A percentile compares a stretch with the other conserved stretches of the same genome.
Conservation (phyloP, 768 basidiomycete genomes). For the Trametes villosa region DNA sequence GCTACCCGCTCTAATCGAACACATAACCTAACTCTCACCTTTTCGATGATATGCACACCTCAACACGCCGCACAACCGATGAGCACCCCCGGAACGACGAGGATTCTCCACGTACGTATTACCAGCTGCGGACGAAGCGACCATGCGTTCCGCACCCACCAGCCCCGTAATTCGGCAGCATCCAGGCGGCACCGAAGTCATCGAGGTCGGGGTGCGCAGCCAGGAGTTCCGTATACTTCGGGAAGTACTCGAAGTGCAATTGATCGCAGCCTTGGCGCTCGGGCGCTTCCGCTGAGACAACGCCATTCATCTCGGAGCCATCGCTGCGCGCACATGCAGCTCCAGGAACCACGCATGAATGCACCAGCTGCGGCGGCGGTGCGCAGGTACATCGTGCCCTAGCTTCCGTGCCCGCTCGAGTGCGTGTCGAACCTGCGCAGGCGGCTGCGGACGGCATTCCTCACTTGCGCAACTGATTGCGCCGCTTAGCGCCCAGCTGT, state of each 20-base stretch:
- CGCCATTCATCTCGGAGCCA: not conserved
- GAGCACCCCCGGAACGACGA: too few species aligned
- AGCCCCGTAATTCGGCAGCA: too few species aligned
- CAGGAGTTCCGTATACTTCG: too few species aligned
- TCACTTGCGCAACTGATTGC: constrained; percentile 1
- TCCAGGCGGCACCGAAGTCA: too few species aligned
- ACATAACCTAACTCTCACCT: too few species aligned
- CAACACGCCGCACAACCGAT: too few species aligned
- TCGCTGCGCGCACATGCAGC: constrained; percentile 1
- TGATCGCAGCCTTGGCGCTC: constrained; percentile 15
- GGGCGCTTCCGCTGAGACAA: too few species aligned
- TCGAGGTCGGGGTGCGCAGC: not conserved
- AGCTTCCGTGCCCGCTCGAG: not conserved
- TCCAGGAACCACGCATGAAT: not conserved
- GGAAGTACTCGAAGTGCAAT: not conserved
- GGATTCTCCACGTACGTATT: too few species aligned
- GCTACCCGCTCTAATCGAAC: too few species aligned
- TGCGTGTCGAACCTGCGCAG: not conserved
- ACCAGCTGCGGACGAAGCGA: too few species aligned
- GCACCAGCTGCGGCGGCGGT: not conserved
- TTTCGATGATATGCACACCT: too few species aligned
- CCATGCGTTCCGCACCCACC: too few species aligned
- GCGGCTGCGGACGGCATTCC: not conserved
- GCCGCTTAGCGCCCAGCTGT: not conserved
- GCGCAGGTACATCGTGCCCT: not conserved